Evolutionary conservation across 78 protist species (phyloP).

Genomic region (Dictyostelium firmibasis): DNA sequence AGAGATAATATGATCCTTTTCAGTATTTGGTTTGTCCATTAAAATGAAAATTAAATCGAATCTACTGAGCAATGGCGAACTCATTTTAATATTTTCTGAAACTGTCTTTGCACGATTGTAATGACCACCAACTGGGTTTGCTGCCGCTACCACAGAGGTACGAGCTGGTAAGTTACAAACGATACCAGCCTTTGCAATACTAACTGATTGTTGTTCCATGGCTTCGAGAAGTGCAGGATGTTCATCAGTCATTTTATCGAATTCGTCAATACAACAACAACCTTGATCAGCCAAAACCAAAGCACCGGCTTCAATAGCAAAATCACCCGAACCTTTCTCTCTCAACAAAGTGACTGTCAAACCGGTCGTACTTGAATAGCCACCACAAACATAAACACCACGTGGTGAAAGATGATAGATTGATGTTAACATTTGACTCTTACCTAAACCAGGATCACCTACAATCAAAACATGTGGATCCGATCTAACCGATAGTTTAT

Average conservation of each 20-base stretch:
- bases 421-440: constrained; percentile 94
- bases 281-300: constrained; percentile 93
- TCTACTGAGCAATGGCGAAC: constrained; percentile 94
- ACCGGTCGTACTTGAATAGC: constrained; percentile 96
- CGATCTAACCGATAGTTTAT: constrained; percentile 85
- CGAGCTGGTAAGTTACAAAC: constrained; percentile 97
- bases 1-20: constrained; percentile 92
- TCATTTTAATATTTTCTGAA: constrained; percentile 93
- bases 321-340: constrained; percentile 91
- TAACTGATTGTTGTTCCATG: constrained; percentile 99
- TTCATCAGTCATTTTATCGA: constrained; percentile 98
- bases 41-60: constrained; percentile 98
- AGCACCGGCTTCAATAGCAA: constrained; percentile 98
- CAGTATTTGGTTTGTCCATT: constrained; percentile 92
- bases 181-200: constrained; percentile 99
- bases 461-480: constrained; percentile 97
- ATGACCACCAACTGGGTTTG: constrained; percentile 99
- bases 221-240: constrained; percentile 98
- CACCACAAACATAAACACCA: constrained; percentile 99
- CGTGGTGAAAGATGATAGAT: constrained; percentile 91
- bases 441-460: constrained; percentile 99
- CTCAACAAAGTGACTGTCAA: constrained; percentile 96
- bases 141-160: constrained; percentile 98
- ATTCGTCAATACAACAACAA: constrained; percentile 99
- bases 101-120: constrained; percentile 94